These are phyloP conservation scores for Erythrophleum fordii DNA, from an alignment of 306 rosid species.

Conservation along the genomic window DNA sequence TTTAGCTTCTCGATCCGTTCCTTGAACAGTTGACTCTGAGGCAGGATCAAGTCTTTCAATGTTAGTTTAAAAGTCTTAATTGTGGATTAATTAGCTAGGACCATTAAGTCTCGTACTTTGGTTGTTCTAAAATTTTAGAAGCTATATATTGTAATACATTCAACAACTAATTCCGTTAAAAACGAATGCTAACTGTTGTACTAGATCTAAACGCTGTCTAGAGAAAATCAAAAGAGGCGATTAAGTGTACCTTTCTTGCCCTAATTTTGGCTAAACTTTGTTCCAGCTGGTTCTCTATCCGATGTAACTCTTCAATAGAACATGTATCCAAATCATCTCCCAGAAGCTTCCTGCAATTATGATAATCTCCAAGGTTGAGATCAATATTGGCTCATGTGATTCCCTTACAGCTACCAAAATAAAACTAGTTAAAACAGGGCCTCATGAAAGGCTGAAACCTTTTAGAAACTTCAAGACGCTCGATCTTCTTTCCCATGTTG, in stretches of 20 bases:
- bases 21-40: conserved; percentile 62
- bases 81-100: background rate
- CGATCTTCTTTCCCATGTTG: conserved; percentile 59
- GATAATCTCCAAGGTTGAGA: conserved; percentile 15
- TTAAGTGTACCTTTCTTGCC: conserved; percentile 68
- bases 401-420: background rate
- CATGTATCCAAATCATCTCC: conserved; percentile 76
- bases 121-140: background rate
- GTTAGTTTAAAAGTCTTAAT: background rate
- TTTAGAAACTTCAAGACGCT: conserved; percentile 64
- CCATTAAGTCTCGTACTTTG: background rate
- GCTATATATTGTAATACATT: background rate
- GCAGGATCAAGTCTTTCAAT: conserved; percentile 33
- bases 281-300: conserved; percentile 72
- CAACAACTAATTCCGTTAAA: background rate
- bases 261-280: conserved; percentile 76
- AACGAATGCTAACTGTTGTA: background rate
- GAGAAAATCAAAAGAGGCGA: background rate
- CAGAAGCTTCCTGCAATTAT: conserved; percentile 66
- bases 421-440: background rate
- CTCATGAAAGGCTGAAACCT: conserved; percentile 44
- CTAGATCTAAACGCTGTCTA: background rate
- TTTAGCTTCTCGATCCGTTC: conserved; percentile 67
- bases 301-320: conserved; percentile 62
- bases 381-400: background rate